Evolutionary conservation across 495 filamentous ascomycete genomes (phyloP), one percentile per base, ranked within the genome.

Genomic region (Elaphomyces granulatus): DNA sequence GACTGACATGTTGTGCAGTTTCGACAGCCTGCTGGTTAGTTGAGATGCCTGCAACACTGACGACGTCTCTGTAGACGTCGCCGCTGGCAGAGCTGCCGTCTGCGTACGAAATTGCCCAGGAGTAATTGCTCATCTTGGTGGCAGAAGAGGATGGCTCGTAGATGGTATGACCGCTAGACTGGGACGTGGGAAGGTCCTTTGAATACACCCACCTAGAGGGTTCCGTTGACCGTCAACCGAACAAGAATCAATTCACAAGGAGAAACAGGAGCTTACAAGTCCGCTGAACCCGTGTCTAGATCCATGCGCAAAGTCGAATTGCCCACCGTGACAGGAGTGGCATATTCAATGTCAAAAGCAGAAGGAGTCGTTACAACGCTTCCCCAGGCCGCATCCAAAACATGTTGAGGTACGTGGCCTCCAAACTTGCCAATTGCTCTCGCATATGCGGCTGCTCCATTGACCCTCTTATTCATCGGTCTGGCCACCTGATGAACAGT

Each of bases 21-120:
- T 84, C 80, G 32, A 88, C 76, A 32, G 78, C 80, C 56, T 87
- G 82, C 9, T 51, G 52, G 3, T 60, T 53, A 14, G 78, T 72
- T n/a, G 67, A 72, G 37, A 83, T 61, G 15, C 65, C 66, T 40
- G 80, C 83, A 20, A 88, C 63, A 3, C 56, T 70, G 42, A 87
- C 83, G 8, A 57, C 73, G 51, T 87, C 83, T 26, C 63, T 61
- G 62, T 80, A 84, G 45, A 88, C 81, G 31, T 65, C 63, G 32
- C 81, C 80, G 47, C 59, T 63, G 17, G 78, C 78, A 35, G 59
- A 64, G 50, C 74, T 81, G 34, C 72, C 68, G 49, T 90, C 83
- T 38, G 81, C 81, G 54, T 87, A 88, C 2, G 55, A 52, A 52
- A 87, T 85, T 7, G 54, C 45, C 81, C 81, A 87, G 15, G 58